phyloP scores from a whole-genome alignment of 805 yeast genomes.

The Candida palmyrensis region DNA sequence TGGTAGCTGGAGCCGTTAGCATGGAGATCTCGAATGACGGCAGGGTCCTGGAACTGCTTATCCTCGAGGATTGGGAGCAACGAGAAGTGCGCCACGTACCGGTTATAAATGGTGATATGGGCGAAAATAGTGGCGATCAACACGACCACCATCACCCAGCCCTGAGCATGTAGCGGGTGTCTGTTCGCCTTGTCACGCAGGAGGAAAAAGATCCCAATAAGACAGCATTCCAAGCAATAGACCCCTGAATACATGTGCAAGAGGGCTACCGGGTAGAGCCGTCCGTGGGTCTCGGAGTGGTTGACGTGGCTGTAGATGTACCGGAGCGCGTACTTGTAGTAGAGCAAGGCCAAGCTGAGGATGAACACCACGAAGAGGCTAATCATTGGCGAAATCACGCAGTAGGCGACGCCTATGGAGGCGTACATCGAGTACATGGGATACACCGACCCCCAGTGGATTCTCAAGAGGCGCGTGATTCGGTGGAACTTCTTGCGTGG shows the following conservation, averaged over 20 bases:
- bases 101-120: conserved; percentile 47
- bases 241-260: conserved; percentile 76
- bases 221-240: conserved; percentile 72
- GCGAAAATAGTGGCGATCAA: conserved; percentile 51
- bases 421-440: conserved; percentile 75
- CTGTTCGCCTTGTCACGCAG: conserved; percentile 45
- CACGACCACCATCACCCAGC: conserved; percentile 46
- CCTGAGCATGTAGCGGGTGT: conserved; percentile 43
- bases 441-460: conserved; percentile 74
- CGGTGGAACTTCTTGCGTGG: conserved; percentile 55
- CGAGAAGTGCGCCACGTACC: conserved; percentile 29
- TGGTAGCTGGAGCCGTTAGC: background rate
- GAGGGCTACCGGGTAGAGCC: conserved; percentile 67
- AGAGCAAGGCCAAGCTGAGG: conserved; percentile 46
- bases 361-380: conserved; percentile 57
- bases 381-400: conserved; percentile 76
- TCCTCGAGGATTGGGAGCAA: conserved; percentile 24
- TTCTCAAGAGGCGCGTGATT: conserved; percentile 37
- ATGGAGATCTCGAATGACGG: background rate
- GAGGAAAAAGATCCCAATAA: conserved; percentile 70
- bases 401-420: conserved; percentile 72
- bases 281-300: conserved; percentile 63
- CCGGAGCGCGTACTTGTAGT: conserved; percentile 66
- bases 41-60: conserved; percentile 4
- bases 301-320: conserved; percentile 50